Evolutionary conservation across 257 asterid genomes (phyloP), one percentile per base, ranked within the genome.

Genomic region (Hygrophila difformis): DNA sequence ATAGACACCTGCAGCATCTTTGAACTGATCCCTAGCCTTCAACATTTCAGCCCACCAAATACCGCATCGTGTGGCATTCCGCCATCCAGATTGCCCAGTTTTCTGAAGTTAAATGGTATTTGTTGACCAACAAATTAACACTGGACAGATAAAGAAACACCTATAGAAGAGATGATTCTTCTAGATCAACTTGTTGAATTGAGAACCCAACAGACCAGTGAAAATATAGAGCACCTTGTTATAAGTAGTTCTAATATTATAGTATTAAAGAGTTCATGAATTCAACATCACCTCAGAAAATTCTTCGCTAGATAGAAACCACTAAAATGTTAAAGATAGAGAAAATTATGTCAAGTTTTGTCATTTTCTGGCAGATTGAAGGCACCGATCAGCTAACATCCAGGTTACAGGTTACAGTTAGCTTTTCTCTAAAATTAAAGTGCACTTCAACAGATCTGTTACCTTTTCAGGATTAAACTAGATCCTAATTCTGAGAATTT

Each of bases 41-140:
- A 86, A 67, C 93, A 91, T 86, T 64, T 86, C 99, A 44, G 84
- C 88, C 99, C 99, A 91, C 99, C 99, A 91, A 44, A 91, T 93
- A 59, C 99, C 99, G 72, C 95, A 86, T 5, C 95, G 91, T 33
- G 81, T 80, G 41, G 86, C 94, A 38, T 86, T 78, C 62, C 73
- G 65, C 60, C 77, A 64, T 39, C 95, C 87, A 20, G 89, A 63
- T 56, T 82, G 57, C 40, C 97, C 93, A 42, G 75, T 57, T 74
- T 78, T 86, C 99, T 91, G 81, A 55, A 61, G 57, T 62, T 35
- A 57, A 55, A 46, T 12, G 14, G 45, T 24, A 47, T 38, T 2
- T 39, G 41, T 23, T 8, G 34, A 49, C 49, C 50, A 59, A 44
- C 39, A 66, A 35, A 55, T 36, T 16, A 29, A 21, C 39, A 29